These are phyloP conservation scores for Polygonum maritimum DNA, from an alignment of 148 eudicot species.

Conservation along the genomic window DNA sequence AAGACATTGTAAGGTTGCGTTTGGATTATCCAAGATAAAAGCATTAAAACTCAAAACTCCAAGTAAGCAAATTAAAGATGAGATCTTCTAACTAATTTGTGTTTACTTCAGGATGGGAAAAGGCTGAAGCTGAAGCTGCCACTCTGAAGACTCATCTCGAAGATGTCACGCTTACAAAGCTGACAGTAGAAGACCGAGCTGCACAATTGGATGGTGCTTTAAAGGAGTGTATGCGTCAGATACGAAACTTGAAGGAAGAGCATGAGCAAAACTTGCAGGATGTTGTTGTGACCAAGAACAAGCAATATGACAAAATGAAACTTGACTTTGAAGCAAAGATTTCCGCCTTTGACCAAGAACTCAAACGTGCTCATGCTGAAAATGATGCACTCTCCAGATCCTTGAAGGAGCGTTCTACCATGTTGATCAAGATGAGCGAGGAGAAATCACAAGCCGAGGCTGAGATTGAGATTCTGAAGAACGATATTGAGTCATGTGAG, in stretches of 20 bases:
- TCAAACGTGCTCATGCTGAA: slow-evolving; percentile 65
- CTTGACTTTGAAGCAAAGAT: slow-evolving; percentile 61
- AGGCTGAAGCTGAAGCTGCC: slow-evolving; percentile 93
- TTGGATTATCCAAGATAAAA: neutral
- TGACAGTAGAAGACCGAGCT: slow-evolving; percentile 83
- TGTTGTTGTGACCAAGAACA: slow-evolving; percentile 49
- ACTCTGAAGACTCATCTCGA: slow-evolving; percentile 78
- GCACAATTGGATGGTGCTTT: slow-evolving; percentile 92
- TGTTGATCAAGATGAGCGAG: slow-evolving; percentile 71
- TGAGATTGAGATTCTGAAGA: slow-evolving; percentile 60
- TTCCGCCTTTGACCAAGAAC: slow-evolving; percentile 57
- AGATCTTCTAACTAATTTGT: neutral
- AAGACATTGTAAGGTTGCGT: neutral
- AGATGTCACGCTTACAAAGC: slow-evolving; percentile 76
- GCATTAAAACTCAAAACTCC: neutral
- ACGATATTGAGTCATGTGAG: slow-evolving; percentile 81
- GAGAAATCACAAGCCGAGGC: slow-evolving; percentile 87
- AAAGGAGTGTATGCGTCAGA: slow-evolving; percentile 96
- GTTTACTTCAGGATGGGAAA: slow-evolving; percentile 75
- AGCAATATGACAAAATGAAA: slow-evolving; percentile 69
- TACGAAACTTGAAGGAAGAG: slow-evolving; percentile 83
- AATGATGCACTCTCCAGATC: slow-evolving; percentile 86
- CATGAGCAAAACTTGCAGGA: slow-evolving; percentile 74
- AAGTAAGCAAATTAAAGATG: neutral
- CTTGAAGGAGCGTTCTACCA: slow-evolving; percentile 82